Evolutionary conservation across 768 basidiomycete species (phyloP), one percentile per base, ranked within the genome.

Genomic region (Boletus huronensis): DNA sequence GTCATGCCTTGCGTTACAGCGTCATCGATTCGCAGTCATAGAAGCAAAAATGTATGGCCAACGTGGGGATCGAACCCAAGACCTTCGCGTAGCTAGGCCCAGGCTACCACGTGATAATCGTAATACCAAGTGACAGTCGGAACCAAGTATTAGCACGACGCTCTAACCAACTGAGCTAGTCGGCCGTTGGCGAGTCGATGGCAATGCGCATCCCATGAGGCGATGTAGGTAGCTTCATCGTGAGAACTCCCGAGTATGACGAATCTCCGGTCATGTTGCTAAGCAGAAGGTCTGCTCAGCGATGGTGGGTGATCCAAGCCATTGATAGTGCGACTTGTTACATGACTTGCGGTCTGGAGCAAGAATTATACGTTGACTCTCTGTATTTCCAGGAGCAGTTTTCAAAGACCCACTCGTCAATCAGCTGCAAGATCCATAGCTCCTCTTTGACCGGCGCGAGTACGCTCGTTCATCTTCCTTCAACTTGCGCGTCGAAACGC

Each of bases 81-180:
- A 84, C 83, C 82, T 85, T 84, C 81, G 83, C 80, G 81, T 84
- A 43, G 19, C 68, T 0, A 19, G 32, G 9, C 3, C 48, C 2
- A 43, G 54, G 50, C 25, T 6, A 11, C 38, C 25, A n/a, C 40
- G 1, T 5, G 32, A n/a, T n/a, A n/a, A n/a, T n/a, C n/a, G n/a
- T n/a, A n/a, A 8, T 35, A 3, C 1, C 10, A 21, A 44, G 19
- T 0, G 3, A 51, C 40, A 19, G 4, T 31, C 52, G 1, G 13
- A 36, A 32, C 50, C 7, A 52, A 57, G 59, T 69, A 71, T 65
- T 88, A 88, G 86, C 83, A 86, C 86, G 82, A 88, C 86, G 87
- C 87, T 88, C 87, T 88, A 88, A 89, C 87, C 88, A 88, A 77
- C 88, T 90, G 87, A 90, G 88, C 87, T 88, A 89, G 84, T 82